Evolutionary conservation across 1,139 yeast genomes (phyloP).

Genomic region (Yamadazyma sp.): DNA sequence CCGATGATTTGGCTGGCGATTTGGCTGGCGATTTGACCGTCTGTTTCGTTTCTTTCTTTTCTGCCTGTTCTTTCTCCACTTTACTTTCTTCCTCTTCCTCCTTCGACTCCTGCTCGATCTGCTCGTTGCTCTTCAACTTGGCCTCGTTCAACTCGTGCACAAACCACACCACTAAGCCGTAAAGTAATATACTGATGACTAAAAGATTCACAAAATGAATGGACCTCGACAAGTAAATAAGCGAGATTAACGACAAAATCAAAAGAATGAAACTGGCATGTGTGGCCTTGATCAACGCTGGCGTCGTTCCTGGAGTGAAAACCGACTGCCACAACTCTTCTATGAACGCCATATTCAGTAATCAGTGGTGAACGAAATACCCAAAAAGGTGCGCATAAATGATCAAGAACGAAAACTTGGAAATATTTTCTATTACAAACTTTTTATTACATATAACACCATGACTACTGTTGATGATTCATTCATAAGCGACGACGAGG

Average conservation of each 20-base stretch:
- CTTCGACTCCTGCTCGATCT: constrained; percentile 14
- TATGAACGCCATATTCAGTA: constrained; percentile 40
- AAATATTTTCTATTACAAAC: constrained; percentile 2
- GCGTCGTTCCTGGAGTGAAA: constrained; percentile 92
- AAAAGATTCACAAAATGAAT: constrained; percentile 78
- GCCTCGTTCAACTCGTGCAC: constrained; percentile 63
- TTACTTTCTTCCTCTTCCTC: constrained; percentile 3
- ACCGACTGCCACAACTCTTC: constrained; percentile 85
- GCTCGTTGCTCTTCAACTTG: constrained; percentile 31
- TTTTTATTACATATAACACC: not conserved
- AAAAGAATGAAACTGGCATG: constrained; percentile 33
- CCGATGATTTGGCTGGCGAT: not conserved
- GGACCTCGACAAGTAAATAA: constrained; percentile 64
- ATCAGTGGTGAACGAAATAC: too few relatives aligned
- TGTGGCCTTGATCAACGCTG: constrained; percentile 74
- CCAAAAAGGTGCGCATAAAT: not conserved
- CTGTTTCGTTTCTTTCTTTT: not conserved
- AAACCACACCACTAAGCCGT: constrained; percentile 88
- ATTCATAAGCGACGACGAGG: constrained; percentile 78
- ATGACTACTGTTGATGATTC: constrained; percentile 35
- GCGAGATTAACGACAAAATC: constrained; percentile 48
- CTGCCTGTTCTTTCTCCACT: not conserved
- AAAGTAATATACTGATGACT: constrained; percentile 66
- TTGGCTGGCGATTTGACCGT: not conserved
- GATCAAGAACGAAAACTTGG: not conserved